Evolutionary conservation across 164 flowering plant genomes (phyloP).

Genomic region (Chloranthus sessilifolius): DNA sequence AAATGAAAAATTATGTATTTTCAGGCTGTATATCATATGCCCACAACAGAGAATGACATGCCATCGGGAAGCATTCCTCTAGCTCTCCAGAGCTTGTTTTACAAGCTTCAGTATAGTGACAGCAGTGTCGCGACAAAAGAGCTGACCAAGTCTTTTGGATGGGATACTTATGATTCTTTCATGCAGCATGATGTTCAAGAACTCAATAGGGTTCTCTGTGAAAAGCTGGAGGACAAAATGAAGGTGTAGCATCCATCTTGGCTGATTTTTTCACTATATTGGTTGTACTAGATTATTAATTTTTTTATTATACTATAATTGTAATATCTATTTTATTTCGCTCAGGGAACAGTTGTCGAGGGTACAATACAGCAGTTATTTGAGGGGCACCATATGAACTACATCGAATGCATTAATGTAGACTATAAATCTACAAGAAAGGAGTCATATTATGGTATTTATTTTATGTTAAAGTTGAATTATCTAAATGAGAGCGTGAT

Average conservation of each 20-base stretch:
- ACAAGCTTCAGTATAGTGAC: slow-evolving; percentile 65
- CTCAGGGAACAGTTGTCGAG: slow-evolving; percentile 71
- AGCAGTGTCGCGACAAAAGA: slow-evolving; percentile 64
- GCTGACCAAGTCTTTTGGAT: slow-evolving; percentile 68
- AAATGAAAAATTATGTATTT: too few species aligned
- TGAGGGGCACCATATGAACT: slow-evolving; percentile 71
- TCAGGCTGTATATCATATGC: slow-evolving; percentile 75
- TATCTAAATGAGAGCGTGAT: neutral
- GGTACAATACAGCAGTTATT: slow-evolving; percentile 73
- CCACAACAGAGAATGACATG: slow-evolving; percentile 62
- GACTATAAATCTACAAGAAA: slow-evolving; percentile 65
- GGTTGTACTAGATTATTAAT: too few species aligned
- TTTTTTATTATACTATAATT: neutral
- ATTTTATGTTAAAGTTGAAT: neutral
- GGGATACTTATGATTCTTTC: slow-evolving; percentile 59
- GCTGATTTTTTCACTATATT: neutral
- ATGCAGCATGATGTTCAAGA: slow-evolving; percentile 65
- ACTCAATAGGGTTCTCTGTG: slow-evolving; percentile 55
- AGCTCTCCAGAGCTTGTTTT: slow-evolving; percentile 63
- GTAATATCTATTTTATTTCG: neutral
- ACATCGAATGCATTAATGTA: slow-evolving; percentile 68
- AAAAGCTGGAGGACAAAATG: slow-evolving; percentile 67
- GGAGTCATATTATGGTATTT: slow-evolving; percentile 64
- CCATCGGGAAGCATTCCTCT: slow-evolving; percentile 65
- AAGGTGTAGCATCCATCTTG: slow-evolving; percentile 29